Evolutionary conservation across 1,139 yeast species (phyloP).

Genomic region (Pichia sp.): DNA sequence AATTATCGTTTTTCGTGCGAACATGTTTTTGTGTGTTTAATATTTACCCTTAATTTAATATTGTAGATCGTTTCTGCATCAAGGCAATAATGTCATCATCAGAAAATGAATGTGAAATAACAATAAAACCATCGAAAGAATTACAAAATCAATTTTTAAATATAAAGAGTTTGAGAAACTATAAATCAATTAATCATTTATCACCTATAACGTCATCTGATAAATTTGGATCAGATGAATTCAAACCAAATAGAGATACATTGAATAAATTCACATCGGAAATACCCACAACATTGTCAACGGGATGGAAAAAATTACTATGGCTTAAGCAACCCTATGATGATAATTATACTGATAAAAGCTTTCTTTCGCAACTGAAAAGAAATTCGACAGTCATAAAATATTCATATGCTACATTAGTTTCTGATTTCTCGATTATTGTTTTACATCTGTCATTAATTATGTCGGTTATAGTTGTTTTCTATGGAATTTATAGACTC

Average conservation of each 20-base stretch:
- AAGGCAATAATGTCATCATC: neutral
- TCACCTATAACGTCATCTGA: neutral
- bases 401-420: conserved; percentile 57
- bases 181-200: neutral
- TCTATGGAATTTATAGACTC: conserved; percentile 48
- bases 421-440: conserved; percentile 63
- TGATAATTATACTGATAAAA: conserved; percentile 80
- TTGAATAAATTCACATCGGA: neutral
- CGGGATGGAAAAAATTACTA: conserved; percentile 72
- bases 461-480: conserved; percentile 53
- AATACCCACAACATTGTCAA: neutral
- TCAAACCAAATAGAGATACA: neutral
- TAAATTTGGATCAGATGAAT: neutral
- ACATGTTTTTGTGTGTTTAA: neutral
- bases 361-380: conserved; percentile 72
- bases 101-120: conserved; percentile 3
- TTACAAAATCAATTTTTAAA: neutral
- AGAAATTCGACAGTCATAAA: conserved; percentile 69
- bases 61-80: neutral
- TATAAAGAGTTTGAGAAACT: neutral
- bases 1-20: neutral
- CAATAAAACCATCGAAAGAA: neutral
- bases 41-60: too few species aligned
- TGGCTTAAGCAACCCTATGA: conserved; percentile 86
- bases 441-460: conserved; percentile 60